phyloP scores from a whole-genome alignment of 176 grass and related monocot species.

The Zea mays region DNA sequence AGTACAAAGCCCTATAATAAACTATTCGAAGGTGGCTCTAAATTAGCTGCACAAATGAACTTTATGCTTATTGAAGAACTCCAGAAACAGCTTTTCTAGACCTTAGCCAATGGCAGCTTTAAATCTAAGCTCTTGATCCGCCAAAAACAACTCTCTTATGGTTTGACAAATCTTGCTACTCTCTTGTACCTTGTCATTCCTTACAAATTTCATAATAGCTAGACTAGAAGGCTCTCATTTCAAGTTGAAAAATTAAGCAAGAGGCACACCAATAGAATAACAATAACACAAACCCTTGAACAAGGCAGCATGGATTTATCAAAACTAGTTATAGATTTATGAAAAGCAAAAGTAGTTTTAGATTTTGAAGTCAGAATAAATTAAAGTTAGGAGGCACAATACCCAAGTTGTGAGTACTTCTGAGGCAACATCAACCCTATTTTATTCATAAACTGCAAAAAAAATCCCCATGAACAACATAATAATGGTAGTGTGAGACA shows the following conservation, averaged over 20 bases:
- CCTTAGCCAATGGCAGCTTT: not conserved
- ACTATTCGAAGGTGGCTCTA: not conserved
- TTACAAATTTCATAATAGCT: constrained; percentile 15
- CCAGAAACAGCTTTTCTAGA: not conserved
- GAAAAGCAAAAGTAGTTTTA: constrained; percentile 30
- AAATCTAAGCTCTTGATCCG: constrained; percentile 2
- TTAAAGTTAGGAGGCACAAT: constrained; percentile 37
- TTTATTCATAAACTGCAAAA: constrained; percentile 95
- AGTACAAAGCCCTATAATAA: not conserved
- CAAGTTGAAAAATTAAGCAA: not conserved
- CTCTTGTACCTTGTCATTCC: not conserved
- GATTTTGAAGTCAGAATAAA: constrained; percentile 26
- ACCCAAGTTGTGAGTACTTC: constrained; percentile 85
- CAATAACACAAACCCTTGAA: not conserved
- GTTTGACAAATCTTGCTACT: constrained; percentile 4
- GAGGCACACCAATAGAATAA: not conserved
- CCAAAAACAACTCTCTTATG: not conserved
- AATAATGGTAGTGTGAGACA: constrained; percentile 25
- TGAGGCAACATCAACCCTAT: constrained; percentile 73
- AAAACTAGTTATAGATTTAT: not conserved
- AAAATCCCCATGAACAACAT: constrained; percentile 33
- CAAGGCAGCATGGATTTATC: not conserved
- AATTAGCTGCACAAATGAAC: not conserved
- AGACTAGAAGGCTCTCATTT: not conserved
- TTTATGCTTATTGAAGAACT: not conserved